Evolutionary conservation across 1,139 yeast species (phyloP).

Genomic region (Geotrichum candidum): DNA sequence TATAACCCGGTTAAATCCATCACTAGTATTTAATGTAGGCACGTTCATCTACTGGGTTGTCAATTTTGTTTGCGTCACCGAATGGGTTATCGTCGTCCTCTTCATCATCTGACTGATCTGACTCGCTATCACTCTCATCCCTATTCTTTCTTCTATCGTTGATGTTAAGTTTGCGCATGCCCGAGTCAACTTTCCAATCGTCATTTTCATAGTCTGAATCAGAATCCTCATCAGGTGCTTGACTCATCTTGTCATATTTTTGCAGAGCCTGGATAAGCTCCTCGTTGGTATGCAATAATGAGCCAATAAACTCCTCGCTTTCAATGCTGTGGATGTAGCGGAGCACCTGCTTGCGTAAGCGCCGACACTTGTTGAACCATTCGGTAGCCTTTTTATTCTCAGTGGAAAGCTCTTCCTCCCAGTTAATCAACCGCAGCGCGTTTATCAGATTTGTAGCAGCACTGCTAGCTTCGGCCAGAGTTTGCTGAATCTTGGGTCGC

Average conservation of each 20-base stretch:
- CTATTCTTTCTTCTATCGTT: constrained; percentile 34
- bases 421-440: constrained; percentile 50
- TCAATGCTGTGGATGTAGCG: constrained; percentile 77
- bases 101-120: constrained; percentile 24
- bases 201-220: constrained; percentile 36
- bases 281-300: constrained; percentile 82
- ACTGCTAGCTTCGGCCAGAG: constrained; percentile 72
- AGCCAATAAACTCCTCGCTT: constrained; percentile 76
- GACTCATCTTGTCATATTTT: constrained; percentile 55
- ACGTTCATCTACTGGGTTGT: constrained; percentile 30
- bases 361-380: constrained; percentile 68
- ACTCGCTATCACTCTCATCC: constrained; percentile 28
- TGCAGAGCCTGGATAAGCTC: constrained; percentile 71
- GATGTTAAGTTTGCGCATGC: constrained; percentile 20
- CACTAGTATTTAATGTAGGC: constrained; percentile 14
- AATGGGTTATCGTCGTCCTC: constrained; percentile 55
- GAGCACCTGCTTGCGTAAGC: constrained; percentile 68
- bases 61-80: constrained; percentile 50
- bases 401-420: constrained; percentile 49
- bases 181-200: constrained; percentile 27
- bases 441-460: constrained; percentile 69
- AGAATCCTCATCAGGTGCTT: constrained; percentile 44
- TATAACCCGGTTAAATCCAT: neutral
- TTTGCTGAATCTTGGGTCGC: constrained; percentile 60
- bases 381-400: constrained; percentile 55